Percentiles rank a stretch among this genome's conserved stretches.
Evolutionary conservation across 805 yeast species (phyloP).

Genomic region (Candida jianshihensis): DNA sequence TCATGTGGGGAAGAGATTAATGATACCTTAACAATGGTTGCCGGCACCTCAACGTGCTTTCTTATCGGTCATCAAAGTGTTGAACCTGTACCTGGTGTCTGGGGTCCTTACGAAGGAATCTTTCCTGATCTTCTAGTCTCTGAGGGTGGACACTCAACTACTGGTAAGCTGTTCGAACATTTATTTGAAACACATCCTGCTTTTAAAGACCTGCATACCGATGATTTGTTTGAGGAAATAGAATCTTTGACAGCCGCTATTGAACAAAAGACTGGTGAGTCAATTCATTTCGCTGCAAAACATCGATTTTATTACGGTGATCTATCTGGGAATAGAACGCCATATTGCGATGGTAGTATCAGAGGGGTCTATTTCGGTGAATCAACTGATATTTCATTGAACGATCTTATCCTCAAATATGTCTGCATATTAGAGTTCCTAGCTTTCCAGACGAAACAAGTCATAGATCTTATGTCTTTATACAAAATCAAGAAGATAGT

Average conservation of each 20-base stretch:
- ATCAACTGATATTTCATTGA: conserved; percentile 26
- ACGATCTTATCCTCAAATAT: conserved; percentile 35
- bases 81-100: conserved; percentile 35
- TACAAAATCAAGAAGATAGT: conserved; percentile 27
- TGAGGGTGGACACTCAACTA: conserved; percentile 53
- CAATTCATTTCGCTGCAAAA: conserved; percentile 25
- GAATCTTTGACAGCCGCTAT: conserved; percentile 15
- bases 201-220: conserved; percentile 8
- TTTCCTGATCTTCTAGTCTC: conserved; percentile 29
- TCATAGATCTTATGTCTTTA: conserved; percentile 25
- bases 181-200: conserved; percentile 38
- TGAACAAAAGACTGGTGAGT: conserved; percentile 9
- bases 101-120: conserved; percentile 53
- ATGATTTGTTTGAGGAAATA: conserved; percentile 15
- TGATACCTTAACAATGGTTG: conserved; percentile 40
- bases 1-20: conserved; percentile 22
- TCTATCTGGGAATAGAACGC: conserved; percentile 52
- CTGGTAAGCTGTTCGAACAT: conserved; percentile 46
- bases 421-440: conserved; percentile 42
- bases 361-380: conserved; percentile 46
- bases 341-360: conserved; percentile 43
- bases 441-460: conserved; percentile 41
- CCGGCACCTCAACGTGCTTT: conserved; percentile 59
- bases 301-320: conserved; percentile 47
- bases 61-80: conserved; percentile 24